A percentile compares a stretch with the other conserved stretches of the same genome.
These are phyloP conservation scores for Myxozyma mucilagina DNA, from an alignment of 805 yeast species.

Conservation along the genomic window DNA sequence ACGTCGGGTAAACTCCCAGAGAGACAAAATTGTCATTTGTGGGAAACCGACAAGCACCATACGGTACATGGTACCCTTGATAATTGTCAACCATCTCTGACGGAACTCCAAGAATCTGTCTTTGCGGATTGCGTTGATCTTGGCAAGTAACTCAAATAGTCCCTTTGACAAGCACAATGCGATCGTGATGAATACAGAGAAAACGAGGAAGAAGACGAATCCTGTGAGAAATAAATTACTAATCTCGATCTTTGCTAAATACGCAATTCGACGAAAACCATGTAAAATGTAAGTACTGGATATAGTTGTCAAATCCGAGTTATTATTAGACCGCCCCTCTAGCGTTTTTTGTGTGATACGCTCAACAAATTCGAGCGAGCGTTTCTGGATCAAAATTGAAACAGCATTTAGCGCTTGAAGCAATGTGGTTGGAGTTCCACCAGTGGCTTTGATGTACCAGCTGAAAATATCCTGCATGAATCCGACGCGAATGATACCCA, in stretches of 20 bases:
- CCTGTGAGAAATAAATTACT: slow-evolving; percentile 85
- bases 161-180: slow-evolving; percentile 64
- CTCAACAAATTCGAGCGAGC: slow-evolving; percentile 31
- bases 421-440: slow-evolving; percentile 81
- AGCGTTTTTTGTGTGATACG: not conserved
- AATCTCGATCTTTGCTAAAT: slow-evolving; percentile 78
- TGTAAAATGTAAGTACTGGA: slow-evolving; percentile 76
- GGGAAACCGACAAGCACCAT: slow-evolving; percentile 83
- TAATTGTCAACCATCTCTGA: slow-evolving; percentile 75
- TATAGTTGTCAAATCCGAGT: slow-evolving; percentile 48
- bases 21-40: slow-evolving; percentile 72
- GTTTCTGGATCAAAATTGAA: slow-evolving; percentile 81
- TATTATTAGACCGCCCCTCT: slow-evolving; percentile 52
- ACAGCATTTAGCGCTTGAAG: slow-evolving; percentile 61
- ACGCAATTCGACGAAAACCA: slow-evolving; percentile 92
- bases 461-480: slow-evolving; percentile 74
- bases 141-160: slow-evolving; percentile 62
- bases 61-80: slow-evolving; percentile 87
- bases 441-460: slow-evolving; percentile 96
- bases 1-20: slow-evolving; percentile 84
- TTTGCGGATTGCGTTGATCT: slow-evolving; percentile 58
- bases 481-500: slow-evolving; percentile 77
- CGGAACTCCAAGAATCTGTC: slow-evolving; percentile 75
- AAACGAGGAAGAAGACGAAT: slow-evolving; percentile 74
- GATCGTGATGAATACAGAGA: slow-evolving; percentile 58